phyloP scores from a whole-genome alignment of 192 early-diverging fungal genomes.

The Rhizophagus clarus region DNA sequence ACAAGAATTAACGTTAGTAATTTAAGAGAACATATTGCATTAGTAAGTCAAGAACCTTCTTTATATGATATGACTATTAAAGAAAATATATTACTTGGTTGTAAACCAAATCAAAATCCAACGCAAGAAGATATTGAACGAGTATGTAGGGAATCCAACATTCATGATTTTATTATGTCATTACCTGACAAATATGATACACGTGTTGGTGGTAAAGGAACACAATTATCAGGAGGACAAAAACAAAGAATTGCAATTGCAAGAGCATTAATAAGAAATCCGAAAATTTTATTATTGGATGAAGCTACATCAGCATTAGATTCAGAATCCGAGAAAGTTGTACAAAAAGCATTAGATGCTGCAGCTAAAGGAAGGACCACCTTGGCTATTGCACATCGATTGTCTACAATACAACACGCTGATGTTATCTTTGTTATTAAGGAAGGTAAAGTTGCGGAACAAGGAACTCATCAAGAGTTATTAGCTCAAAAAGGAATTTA shows the following conservation, averaged over 20 bases:
- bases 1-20: constrained; percentile 45
- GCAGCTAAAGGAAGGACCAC: constrained; percentile 76
- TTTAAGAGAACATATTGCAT: constrained; percentile 51
- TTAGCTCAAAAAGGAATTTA: constrained; percentile 62
- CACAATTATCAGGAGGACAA: constrained; percentile 66
- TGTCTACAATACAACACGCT: constrained; percentile 84
- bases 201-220: constrained; percentile 62
- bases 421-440: constrained; percentile 85
- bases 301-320: constrained; percentile 87
- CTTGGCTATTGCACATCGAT: constrained; percentile 70
- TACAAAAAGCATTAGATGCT: constrained; percentile 77
- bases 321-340: constrained; percentile 76
- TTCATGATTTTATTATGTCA: constrained; percentile 52
- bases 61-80: constrained; percentile 40
- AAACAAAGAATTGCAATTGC: constrained; percentile 76
- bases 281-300: constrained; percentile 76
- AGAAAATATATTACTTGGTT: constrained; percentile 62
- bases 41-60: constrained; percentile 49
- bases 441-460: constrained; percentile 66
- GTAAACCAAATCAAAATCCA: constrained; percentile 44
- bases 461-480: constrained; percentile 79
- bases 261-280: constrained; percentile 67
- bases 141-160: constrained; percentile 56
- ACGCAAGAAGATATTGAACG: constrained; percentile 50
- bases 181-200: constrained; percentile 64